These are phyloP conservation scores for Thinopyrum elongatum DNA, from an alignment of 176 grass and related monocot genomes.

Conservation along the genomic window DNA sequence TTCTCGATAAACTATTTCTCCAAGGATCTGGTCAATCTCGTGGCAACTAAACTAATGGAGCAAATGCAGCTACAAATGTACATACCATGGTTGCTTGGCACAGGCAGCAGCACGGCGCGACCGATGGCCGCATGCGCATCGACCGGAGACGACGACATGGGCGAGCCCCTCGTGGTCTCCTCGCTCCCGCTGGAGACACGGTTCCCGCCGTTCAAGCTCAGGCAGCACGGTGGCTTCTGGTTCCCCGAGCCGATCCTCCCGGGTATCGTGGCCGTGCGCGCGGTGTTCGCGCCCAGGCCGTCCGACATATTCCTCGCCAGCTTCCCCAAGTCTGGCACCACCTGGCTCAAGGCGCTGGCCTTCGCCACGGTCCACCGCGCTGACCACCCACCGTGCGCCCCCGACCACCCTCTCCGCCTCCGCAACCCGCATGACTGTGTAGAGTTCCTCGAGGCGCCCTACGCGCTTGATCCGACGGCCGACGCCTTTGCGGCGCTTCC, in stretches of 20 bases:
- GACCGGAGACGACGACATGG: too few species aligned
- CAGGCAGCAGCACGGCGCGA: too few species aligned
- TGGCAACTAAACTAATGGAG: too few species aligned
- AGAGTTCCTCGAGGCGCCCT: neutral
- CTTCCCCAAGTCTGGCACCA: conserved; percentile 45
- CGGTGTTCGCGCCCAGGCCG: neutral
- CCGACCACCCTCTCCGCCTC: neutral
- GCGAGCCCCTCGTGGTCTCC: too few species aligned
- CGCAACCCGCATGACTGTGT: conserved; percentile 41
- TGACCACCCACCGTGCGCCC: neutral
- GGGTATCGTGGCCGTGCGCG: neutral
- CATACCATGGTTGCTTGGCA: too few species aligned
- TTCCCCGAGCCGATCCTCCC: neutral
- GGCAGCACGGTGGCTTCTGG: conserved; percentile 39
- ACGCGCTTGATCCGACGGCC: neutral
- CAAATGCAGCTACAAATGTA: too few species aligned
- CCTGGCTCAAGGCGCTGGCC: conserved; percentile 41
- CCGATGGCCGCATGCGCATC: neutral
- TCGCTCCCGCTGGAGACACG: neutral
- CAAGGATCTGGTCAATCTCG: too few species aligned
- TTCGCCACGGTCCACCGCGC: neutral
- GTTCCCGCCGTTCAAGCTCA: neutral
- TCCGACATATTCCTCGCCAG: conserved; percentile 26
- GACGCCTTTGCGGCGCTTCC: neutral
- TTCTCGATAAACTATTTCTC: too few species aligned